phyloP scores from a whole-genome alignment of 2,329 filamentous ascomycete species.

The Pochonia chlamydosporia region DNA sequence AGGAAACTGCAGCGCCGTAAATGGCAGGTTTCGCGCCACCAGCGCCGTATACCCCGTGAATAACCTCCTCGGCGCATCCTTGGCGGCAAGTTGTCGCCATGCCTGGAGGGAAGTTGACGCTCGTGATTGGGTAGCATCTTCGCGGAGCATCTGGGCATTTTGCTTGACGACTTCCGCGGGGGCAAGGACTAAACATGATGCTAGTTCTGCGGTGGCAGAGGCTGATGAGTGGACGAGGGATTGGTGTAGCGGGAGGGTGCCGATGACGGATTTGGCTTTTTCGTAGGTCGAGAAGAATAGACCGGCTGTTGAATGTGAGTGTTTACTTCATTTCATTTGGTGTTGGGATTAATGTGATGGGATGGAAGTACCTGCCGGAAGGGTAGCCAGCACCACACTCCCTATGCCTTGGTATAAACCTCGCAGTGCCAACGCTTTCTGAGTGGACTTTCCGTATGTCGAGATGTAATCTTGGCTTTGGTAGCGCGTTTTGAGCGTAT shows the following conservation, averaged over 20 bases:
- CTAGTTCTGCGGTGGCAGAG: slow-evolving; percentile 72
- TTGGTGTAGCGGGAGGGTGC: slow-evolving; percentile 52
- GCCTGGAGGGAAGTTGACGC: slow-evolving; percentile 41
- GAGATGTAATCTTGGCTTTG: slow-evolving; percentile 72
- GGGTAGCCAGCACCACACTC: slow-evolving; percentile 75
- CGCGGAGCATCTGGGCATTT: slow-evolving; percentile 76
- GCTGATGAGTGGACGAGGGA: slow-evolving; percentile 68
- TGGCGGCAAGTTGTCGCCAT: slow-evolving; percentile 43
- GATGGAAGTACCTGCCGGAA: slow-evolving; percentile 67
- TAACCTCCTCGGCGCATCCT: slow-evolving; percentile 52
- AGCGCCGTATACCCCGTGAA: slow-evolving; percentile 74
- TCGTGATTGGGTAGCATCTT: slow-evolving; percentile 9
- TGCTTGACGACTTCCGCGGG: slow-evolving; percentile 91
- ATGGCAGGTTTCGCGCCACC: slow-evolving; percentile 76
- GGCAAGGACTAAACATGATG: slow-evolving; percentile 80
- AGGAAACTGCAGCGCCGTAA: slow-evolving; percentile 84
- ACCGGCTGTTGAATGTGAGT: slow-evolving; percentile 48
- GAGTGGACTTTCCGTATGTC: slow-evolving; percentile 55
- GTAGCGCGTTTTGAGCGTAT: slow-evolving; percentile 82
- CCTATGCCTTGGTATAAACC: slow-evolving; percentile 86
- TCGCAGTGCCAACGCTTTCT: slow-evolving; percentile 50
- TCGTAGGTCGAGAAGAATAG: slow-evolving; percentile 92
- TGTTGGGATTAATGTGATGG: no score
- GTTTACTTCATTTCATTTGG: no score
- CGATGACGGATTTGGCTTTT: slow-evolving; percentile 60